Evolutionary conservation across 2,329 filamentous ascomycete species (phyloP), one percentile per base, ranked within the genome.

Genomic region (Chaetothyriales sp.): DNA sequence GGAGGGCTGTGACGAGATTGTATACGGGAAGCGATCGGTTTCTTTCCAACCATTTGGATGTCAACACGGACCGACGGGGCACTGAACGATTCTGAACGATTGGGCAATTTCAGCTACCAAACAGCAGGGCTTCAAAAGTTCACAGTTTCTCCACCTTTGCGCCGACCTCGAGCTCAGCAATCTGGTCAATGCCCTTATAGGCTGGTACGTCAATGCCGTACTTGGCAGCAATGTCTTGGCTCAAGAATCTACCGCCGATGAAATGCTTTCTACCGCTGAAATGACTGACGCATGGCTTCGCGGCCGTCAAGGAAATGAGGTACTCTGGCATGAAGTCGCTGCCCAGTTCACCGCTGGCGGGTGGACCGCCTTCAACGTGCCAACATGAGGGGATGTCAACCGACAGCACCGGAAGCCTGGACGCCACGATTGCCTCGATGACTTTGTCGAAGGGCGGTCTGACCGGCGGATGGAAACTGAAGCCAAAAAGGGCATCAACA

Each of bases 321-420:
- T 83, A 82, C 33, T 77, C 73, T 58, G 92, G 92, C 71, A 86
- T 82, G 64, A 94, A 97, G 4, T 75, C 80, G 62, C 83, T 83
- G 0, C 89, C 90, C 0, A 86, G 76, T 15, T 56, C 49, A 0
- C 88, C 90, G 1, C 81, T 78, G 49, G 74, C 70, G 9, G 89
- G 89, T 7, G 90, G 90, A 0, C 92, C 92, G 9, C 75, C 73
- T 63, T 95, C 86, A 52, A 98, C 94, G 66, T 92, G 82, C 92
- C 92, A 98, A 1, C 86, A 92, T 29, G 87, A 94, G 1, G 92
- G 92, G 5, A 87, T 89, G 69, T 98, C 92, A 19, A 98, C 86
- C 2, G 88, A 85, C 2, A 92, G 83, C 0, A 97, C 85, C 0
- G 89, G 86, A 6, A 92, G 63, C 22, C 76, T 76, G 4, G 85